Conservation (phyloP, 345 rosid genomes). For the Lenwebbia sp. region DNA sequence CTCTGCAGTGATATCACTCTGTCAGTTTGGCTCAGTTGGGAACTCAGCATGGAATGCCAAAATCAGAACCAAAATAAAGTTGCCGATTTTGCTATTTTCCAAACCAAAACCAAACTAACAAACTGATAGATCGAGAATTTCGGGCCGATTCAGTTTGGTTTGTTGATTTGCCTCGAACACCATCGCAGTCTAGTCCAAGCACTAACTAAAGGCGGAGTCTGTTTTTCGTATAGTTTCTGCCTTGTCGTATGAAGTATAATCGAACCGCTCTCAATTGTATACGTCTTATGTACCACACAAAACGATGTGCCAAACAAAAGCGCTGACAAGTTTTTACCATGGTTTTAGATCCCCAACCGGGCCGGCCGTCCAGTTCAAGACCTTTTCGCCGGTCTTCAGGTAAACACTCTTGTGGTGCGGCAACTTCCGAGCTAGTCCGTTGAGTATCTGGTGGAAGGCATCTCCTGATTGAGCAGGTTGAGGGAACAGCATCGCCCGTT, state of each 20-base stretch:
- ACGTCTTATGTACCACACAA: neutral
- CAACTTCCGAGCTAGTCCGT: slow-evolving; percentile 80
- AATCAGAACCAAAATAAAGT: neutral
- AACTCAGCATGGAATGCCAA: neutral
- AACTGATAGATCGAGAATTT: neutral
- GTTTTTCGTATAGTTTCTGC: neutral
- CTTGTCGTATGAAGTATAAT: neutral
- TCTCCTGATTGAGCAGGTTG: slow-evolving; percentile 91
- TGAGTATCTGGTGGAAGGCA: slow-evolving; percentile 92
- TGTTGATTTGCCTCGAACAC: neutral
- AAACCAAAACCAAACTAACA: neutral
- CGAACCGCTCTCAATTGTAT: neutral
- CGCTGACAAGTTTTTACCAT: slow-evolving; percentile 27
- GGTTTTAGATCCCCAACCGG: slow-evolving; percentile 81
- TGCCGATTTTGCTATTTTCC: neutral
- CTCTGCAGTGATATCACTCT: neutral
- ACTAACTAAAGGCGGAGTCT: neutral
- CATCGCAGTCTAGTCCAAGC: neutral
- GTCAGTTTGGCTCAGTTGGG: neutral
- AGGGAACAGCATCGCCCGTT: slow-evolving; percentile 85
- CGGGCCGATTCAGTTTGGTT: neutral
- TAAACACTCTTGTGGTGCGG: slow-evolving; percentile 48
- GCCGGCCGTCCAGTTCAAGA: slow-evolving; percentile 86
- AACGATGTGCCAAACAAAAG: neutral
- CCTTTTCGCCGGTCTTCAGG: slow-evolving; percentile 46